Evolutionary conservation across 2,329 filamentous ascomycete species (phyloP).

Genomic region (Diplodia sapinea): DNA sequence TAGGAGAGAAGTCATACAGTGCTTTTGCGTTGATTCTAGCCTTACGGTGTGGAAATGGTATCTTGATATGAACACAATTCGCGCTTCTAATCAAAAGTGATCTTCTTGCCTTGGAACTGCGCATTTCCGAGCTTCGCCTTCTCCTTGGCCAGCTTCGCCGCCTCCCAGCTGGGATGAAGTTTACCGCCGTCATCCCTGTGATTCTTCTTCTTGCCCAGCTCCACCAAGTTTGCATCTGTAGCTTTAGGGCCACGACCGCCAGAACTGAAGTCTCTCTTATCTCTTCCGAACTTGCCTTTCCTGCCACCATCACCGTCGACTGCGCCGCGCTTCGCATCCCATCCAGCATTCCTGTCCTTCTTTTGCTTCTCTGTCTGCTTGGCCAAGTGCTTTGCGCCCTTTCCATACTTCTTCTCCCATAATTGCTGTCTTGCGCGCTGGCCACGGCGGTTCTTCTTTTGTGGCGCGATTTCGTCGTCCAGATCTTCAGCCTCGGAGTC

Average conservation of each 20-base stretch:
- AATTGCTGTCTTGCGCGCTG: constrained; percentile 80
- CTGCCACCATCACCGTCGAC: constrained; percentile 36
- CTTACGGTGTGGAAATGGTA: not conserved
- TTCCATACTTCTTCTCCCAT: constrained; percentile 80
- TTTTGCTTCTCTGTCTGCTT: constrained; percentile 47
- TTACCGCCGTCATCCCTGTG: constrained; percentile 56
- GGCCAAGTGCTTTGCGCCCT: constrained; percentile 70
- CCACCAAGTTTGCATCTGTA: constrained; percentile 44
- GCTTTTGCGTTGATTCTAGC: not conserved
- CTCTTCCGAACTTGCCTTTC: constrained; percentile 35
- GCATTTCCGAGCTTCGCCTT: constrained; percentile 50
- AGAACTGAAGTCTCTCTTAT: constrained; percentile 36
- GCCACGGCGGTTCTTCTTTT: constrained; percentile 75
- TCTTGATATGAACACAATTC: constrained; percentile 14
- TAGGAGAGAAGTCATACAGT: not conserved
- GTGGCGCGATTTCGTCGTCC: constrained; percentile 55
- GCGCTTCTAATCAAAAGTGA: constrained; percentile 61
- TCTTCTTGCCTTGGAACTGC: constrained; percentile 66
- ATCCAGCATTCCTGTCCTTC: constrained; percentile 57
- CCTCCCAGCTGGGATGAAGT: constrained; percentile 70
- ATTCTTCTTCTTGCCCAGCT: constrained; percentile 38
- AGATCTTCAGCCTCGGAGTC: constrained; percentile 65
- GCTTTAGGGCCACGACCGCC: constrained; percentile 39
- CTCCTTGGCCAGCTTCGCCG: constrained; percentile 65
- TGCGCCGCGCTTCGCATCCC: constrained; percentile 66